Conservation (phyloP, 805 yeast species). For the Saccharomycopsis fermentans region DNA sequence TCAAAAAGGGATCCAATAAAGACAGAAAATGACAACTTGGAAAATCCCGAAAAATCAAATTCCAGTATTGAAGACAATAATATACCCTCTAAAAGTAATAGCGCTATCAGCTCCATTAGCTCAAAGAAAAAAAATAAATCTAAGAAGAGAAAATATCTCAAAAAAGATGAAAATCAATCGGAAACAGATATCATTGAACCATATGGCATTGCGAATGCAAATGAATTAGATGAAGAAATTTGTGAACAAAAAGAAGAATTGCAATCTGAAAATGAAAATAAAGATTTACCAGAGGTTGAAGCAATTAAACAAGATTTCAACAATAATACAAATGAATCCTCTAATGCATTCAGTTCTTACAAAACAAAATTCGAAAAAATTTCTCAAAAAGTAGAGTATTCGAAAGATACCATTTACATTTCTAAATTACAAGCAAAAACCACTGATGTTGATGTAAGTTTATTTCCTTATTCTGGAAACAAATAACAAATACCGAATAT, state of each 20-base stretch:
- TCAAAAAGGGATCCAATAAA: background rate
- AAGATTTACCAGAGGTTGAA: background rate
- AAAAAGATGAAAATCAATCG: background rate
- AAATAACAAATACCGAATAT: background rate
- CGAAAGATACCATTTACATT: slow-evolving; percentile 39
- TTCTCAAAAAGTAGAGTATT: slow-evolving; percentile 19
- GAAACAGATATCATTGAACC: background rate
- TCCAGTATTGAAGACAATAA: background rate
- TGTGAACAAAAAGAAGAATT: background rate
- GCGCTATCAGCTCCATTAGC: background rate
- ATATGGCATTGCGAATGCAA: background rate
- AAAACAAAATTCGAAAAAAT: background rate
- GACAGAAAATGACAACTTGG: background rate
- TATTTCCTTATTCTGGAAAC: too few species aligned
- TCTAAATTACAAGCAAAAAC: slow-evolving; percentile 30
- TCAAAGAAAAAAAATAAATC: background rate
- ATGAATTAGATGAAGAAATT: background rate
- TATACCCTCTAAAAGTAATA: background rate
- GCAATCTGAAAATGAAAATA: background rate
- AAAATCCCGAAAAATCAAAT: too few species aligned
- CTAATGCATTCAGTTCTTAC: background rate
- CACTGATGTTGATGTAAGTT: slow-evolving; percentile 30
- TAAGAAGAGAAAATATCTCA: background rate
- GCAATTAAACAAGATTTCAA: background rate
- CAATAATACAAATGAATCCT: background rate